Percentiles rank a stretch among this genome's conserved stretches.
Evolutionary conservation across 208 protist genomes (phyloP).

Genomic region (Leishmania arabica): DNA sequence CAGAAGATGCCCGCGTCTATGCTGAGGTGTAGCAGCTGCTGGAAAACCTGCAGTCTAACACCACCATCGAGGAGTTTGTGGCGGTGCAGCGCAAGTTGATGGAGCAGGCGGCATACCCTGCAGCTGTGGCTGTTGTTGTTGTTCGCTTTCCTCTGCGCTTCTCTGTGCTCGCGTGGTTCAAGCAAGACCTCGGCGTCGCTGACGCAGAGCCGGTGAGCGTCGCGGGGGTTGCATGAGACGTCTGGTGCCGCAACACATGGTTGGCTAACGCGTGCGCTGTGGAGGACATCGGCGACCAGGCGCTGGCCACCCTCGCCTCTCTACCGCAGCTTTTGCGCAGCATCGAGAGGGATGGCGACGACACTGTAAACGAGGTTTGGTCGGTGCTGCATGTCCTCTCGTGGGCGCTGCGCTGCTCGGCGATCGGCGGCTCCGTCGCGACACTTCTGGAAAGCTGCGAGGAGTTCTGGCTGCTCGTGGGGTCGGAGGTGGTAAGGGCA

Average conservation of each 20-base stretch:
- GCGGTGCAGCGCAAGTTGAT: constrained; percentile 18
- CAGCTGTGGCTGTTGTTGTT: constrained; percentile 21
- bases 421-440: constrained; percentile 6
- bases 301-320: constrained; percentile 5
- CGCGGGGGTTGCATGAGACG: constrained; percentile 15
- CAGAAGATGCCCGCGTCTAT: constrained; percentile 23
- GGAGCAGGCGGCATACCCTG: constrained; percentile 14
- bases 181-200: not conserved
- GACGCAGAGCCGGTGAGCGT: constrained; percentile 4
- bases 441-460: constrained; percentile 18
- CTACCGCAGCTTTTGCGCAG: constrained; percentile 14
- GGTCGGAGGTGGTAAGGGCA: constrained; percentile 8
- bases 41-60: constrained; percentile 3
- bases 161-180: constrained; percentile 11
- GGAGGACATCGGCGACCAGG: constrained; percentile 23
- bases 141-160: constrained; percentile 30
- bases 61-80: constrained; percentile 4
- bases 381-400: constrained; percentile 28
- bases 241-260: constrained; percentile 38
- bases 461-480: constrained; percentile 23
- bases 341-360: constrained; percentile 20
- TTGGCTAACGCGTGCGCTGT: constrained; percentile 31
- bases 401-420: constrained; percentile 27
- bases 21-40: constrained; percentile 21
- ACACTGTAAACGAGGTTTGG: constrained; percentile 28